Evolutionary conservation across 306 rosid species (phyloP).

Genomic region (Casuarina cunninghamiana): DNA sequence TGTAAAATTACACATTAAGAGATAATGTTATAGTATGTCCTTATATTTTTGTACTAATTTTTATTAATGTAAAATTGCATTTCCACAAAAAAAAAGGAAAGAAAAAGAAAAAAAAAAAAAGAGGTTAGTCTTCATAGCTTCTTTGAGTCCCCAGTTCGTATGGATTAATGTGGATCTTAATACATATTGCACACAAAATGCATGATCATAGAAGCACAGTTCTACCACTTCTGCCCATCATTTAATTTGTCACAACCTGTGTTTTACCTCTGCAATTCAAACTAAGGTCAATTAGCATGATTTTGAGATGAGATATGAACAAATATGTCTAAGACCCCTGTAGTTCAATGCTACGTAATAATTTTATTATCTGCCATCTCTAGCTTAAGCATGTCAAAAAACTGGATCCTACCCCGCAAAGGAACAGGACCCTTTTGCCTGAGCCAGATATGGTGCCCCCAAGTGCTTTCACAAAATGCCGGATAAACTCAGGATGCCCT

Average conservation of each 20-base stretch:
- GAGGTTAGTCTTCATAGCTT: not conserved
- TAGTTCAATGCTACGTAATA: not conserved
- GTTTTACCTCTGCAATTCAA: not conserved
- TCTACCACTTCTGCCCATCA: too few species aligned
- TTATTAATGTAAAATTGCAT: too few species aligned
- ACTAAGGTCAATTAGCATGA: not conserved
- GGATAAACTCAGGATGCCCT: conserved; percentile 62
- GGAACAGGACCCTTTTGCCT: conserved; percentile 63
- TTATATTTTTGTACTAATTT: too few species aligned
- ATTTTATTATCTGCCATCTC: not conserved
- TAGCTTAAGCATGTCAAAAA: not conserved
- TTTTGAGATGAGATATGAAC: not conserved
- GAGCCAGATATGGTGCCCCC: conserved; percentile 74
- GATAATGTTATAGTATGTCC: too few species aligned
- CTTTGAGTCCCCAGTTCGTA: not conserved
- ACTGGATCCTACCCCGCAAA: conserved; percentile 75
- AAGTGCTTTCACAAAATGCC: conserved; percentile 64
- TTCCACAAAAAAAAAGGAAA: too few species aligned
- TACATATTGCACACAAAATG: not conserved
- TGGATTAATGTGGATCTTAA: not conserved
- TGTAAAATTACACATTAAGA: not conserved
- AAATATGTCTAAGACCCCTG: not conserved
- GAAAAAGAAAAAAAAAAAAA: too few species aligned
- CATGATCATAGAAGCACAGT: not conserved
- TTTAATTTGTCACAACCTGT: not conserved